phyloP scores from a whole-genome alignment of 805 yeast genomes.

The Kuraishia molischiana region DNA sequence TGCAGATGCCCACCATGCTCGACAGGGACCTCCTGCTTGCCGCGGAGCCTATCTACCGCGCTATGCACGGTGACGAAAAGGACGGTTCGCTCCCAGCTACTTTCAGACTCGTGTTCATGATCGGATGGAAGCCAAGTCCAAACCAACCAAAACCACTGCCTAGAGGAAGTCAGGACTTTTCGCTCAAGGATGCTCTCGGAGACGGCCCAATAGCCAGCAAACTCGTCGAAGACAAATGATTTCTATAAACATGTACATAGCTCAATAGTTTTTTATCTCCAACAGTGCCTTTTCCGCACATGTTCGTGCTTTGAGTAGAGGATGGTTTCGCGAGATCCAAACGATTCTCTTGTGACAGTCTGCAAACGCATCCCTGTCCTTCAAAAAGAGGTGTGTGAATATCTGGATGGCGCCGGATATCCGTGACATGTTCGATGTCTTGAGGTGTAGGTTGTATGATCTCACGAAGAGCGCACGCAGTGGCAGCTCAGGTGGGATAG shows the following conservation, averaged over 20 bases:
- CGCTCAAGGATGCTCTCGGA: conserved; percentile 49
- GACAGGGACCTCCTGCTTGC: conserved; percentile 63
- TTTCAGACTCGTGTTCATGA: conserved; percentile 69
- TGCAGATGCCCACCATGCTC: conserved; percentile 25
- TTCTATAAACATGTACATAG: not conserved
- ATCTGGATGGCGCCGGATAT: conserved; percentile 29
- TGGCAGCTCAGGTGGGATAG: conserved; percentile 19
- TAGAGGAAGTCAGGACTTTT: conserved; percentile 64
- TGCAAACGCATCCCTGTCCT: conserved; percentile 4
- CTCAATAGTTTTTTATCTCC: conserved; percentile 10
- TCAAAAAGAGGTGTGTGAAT: conserved; percentile 27
- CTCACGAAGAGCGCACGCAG: conserved; percentile 31
- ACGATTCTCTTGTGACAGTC: conserved; percentile 12
- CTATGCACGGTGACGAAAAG: conserved; percentile 54
- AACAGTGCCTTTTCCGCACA: conserved; percentile 12
- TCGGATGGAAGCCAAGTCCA: conserved; percentile 78
- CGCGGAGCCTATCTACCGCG: conserved; percentile 63
- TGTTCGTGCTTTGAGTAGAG: conserved; percentile 9
- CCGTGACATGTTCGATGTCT: conserved; percentile 29
- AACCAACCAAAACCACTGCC: conserved; percentile 63
- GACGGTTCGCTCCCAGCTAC: conserved; percentile 65
- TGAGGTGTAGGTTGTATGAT: conserved; percentile 47
- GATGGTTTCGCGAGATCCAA: conserved; percentile 16
- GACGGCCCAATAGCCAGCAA: not conserved
- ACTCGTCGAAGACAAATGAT: conserved; percentile 1